Evolutionary conservation across 179 eudicot species (phyloP), one percentile per base, ranked within the genome.

Genomic region (Silene noctiflora): DNA sequence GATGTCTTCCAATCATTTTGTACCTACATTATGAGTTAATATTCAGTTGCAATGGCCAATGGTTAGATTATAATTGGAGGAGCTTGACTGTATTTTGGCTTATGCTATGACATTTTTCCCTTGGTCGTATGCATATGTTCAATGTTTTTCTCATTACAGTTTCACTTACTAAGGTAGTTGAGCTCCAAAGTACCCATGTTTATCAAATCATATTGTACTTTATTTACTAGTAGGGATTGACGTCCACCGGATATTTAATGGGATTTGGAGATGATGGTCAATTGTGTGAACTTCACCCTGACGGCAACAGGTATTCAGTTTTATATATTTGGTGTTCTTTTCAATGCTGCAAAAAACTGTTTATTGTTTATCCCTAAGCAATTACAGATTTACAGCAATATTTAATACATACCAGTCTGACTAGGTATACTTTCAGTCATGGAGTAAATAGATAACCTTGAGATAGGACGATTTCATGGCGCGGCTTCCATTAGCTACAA

Each of bases 281-380:
- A 80, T 78, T 80, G 84, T 91, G 83, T 69, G 93, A 91, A 84
- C 91, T 91, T 78, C 93, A 91, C 81, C 96, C 96, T 74, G 96
- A 91, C 82, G 96, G 96, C 78, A 91, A 91, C 77, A 89, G 96
- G 92, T 91, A 81, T 61, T 31, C 63, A 13, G 17, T 56, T 44
- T 44, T 44, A 44, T 44, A 44, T 44, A 44, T 44, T 44, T 44
- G 51, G 3, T 44, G 51, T 60, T 60, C 14, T 60, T 60, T 60
- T 60, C 67, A 21, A 27, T 62, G 31, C 24, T 24, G 67, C 31
- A 24, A 61, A 21, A 62, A 62, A 0, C 0, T 44, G 46, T 44
- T 13, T 11, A 44, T 10, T 44, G 51, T 44, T 31, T 44, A 11
- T 44, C 51, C 11, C 0, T 44, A 44, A 10, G 51, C 51, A 44